Evolutionary conservation across 768 basidiomycete genomes (phyloP), one percentile per base, ranked within the genome.

Genomic region (Dacryopinax primogenitus): DNA sequence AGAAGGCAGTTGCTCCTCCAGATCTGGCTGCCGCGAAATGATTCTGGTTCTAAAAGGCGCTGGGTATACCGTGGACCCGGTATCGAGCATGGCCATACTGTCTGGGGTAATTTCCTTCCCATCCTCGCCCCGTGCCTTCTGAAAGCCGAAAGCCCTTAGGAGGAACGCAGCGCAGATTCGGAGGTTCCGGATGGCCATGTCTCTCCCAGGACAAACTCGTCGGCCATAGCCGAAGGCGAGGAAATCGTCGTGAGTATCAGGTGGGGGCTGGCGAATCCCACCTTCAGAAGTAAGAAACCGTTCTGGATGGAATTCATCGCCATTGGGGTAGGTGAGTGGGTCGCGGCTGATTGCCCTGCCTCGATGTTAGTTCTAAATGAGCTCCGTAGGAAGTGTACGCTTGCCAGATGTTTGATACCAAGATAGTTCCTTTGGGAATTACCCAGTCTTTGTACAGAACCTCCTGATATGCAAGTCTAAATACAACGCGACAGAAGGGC

Each of bases 401-500:
- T 15, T 39, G 36, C 64, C 63, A 62, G 26, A 66, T 23, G 39
- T 47, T 64, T 28, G 62, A 21, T 1, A 37, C 21, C 2, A 58
- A 4, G 13, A 58, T 58, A 7, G 63, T 30, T 1, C 66, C 62
- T 26, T 62, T 37, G n/a, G 41, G 63, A 21, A 66, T 64, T 21
- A 34, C 64, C 12, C 30, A 45, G 33, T 28, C 66, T 28, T 28
- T 26, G 32, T 66, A 66, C 11, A 45, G 30, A 33, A 64, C 44
- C 30, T 66, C 63, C 63, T 66, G 37, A 3, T 9, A n/a, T n/a
- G n/a, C n/a, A n/a, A n/a, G n/a, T n/a, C n/a, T n/a, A n/a, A n/a
- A n/a, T n/a, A n/a, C n/a, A n/a, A 32, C 23, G 65, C 65, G 6
- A 61, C 23, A 21, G 61, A 63, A 12, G 64, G 63, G 21, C 63